Evolutionary conservation across 2,329 filamentous ascomycete species (phyloP).

Genomic region (Thielaviopsis musarum): DNA sequence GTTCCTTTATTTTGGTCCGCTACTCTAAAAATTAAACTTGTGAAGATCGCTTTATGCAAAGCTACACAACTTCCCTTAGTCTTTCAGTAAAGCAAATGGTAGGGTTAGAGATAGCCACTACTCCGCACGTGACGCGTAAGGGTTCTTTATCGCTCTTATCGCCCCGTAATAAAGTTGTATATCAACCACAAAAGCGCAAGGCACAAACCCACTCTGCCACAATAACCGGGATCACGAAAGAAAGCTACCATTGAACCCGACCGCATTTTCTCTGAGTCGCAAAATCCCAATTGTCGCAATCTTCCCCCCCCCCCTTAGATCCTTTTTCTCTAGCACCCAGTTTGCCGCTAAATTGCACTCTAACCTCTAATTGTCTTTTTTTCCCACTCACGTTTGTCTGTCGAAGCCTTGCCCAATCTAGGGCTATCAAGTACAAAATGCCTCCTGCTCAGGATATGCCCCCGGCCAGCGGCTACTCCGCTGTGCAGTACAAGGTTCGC

Average conservation of each 20-base stretch:
- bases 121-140: too few relatives aligned
- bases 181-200: not conserved
- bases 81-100: too few relatives aligned
- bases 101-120: too few relatives aligned
- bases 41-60: too few relatives aligned
- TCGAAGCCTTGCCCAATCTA: not conserved
- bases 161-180: not conserved
- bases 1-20: too few relatives aligned
- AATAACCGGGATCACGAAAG: not conserved
- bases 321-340: not conserved
- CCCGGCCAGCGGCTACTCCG: conserved; percentile 81
- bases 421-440: not conserved
- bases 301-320: not conserved
- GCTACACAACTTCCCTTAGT: too few relatives aligned
- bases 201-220: not conserved
- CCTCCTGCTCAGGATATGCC: conserved; percentile 66
- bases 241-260: not conserved
- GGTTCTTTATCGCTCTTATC: not conserved
- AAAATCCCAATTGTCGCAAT: not conserved
- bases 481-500: conserved; percentile 88
- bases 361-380: not conserved
- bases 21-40: too few relatives aligned
- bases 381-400: not conserved
- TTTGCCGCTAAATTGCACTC: not conserved
- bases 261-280: not conserved